A percentile compares a stretch with the other conserved stretches of the same genome.
Evolutionary conservation across 1,284 basidiomycete genomes (phyloP).

Genomic region (Cutaneotrichosporon mucoides): DNA sequence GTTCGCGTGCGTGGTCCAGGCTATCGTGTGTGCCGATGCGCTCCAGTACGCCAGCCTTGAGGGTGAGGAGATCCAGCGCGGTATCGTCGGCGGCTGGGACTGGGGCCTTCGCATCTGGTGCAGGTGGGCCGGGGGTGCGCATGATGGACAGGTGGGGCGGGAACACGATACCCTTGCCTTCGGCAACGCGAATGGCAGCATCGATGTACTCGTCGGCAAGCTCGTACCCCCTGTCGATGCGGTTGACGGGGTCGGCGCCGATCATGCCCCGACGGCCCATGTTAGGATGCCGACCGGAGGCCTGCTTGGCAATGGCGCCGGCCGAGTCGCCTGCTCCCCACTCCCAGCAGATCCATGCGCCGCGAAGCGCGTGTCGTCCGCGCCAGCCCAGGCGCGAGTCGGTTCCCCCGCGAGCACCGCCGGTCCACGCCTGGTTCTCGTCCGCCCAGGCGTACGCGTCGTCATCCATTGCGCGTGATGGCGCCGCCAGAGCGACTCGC

Average conservation of each 20-base stretch:
- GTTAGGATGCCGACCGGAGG: slow-evolving; percentile 24
- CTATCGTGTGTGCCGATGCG: slow-evolving; percentile 60
- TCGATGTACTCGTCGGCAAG: slow-evolving; percentile 46
- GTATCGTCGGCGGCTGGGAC: slow-evolving; percentile 44
- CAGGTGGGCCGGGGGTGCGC: slow-evolving; percentile 20
- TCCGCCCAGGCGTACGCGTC: slow-evolving; percentile 71
- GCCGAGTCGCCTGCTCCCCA: slow-evolving; percentile 59
- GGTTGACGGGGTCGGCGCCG: slow-evolving; percentile 16
- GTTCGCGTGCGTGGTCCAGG: slow-evolving; percentile 58
- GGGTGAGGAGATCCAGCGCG: slow-evolving; percentile 58
- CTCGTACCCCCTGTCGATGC: slow-evolving; percentile 42
- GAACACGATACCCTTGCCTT: slow-evolving; percentile 35
- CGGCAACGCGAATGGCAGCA: slow-evolving; percentile 32
- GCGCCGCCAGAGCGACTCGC: slow-evolving; percentile 55
- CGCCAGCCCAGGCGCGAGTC: slow-evolving; percentile 64
- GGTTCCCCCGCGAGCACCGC: slow-evolving; percentile 65
- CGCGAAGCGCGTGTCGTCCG: slow-evolving; percentile 63
- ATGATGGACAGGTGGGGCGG: slow-evolving; percentile 28
- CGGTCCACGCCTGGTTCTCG: slow-evolving; percentile 68
- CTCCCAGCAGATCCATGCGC: slow-evolving; percentile 71
- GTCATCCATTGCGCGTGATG: slow-evolving; percentile 42
- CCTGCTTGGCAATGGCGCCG: slow-evolving; percentile 26
- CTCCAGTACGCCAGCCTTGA: slow-evolving; percentile 65
- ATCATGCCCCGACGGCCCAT: slow-evolving; percentile 29
- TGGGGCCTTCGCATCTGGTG: background rate